Evolutionary conservation across 2,329 filamentous ascomycete genomes (phyloP), one percentile per base, ranked within the genome.

Genomic region (Trichoderma sp.): DNA sequence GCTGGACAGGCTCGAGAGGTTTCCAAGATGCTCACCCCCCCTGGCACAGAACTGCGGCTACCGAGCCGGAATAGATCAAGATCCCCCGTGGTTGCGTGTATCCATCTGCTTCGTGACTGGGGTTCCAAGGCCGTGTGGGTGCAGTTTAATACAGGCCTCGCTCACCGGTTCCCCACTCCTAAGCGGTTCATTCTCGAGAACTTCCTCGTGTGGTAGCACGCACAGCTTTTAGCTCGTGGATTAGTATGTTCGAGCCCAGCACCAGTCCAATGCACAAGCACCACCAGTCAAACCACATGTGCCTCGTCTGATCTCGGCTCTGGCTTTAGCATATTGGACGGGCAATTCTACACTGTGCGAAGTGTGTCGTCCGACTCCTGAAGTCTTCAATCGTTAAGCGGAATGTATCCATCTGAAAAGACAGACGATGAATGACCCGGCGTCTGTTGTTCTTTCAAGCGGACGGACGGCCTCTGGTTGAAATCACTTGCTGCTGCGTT

Each of bases 121-220:
- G 20, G 20, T 55, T 59, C 34, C 32, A 36, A 70, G 26, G 26
- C 53, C 30, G 53, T 26, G 30, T 63, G 8, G 62, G 71, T 61
- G 61, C 58, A 75, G 74, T 76, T 47, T 26, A 50, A 50, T 72
- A 73, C 64, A 23, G 69, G 59, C 50, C 62, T 53, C 39, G 36
- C 66, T 76, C 75, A 77, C 76, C 76, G 76, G 74, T 76, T 74
- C 73, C 75, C 75, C 71, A 74, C 72, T 57, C 32, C 50, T 53
- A 61, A 57, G 50, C 71, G 28, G 61, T 72, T 69, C 59, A 17
- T 59, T 47, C 59, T 67, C 47, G 68, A 67, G n/a, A 66, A 39
- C 50, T 62, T 55, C 55, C 20, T 30, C 53, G 71, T 71, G 71
- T 71, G 71, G 71, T 73, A 63, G 34, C 71, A 73, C 71, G 55